A percentile compares a stretch with the other conserved stretches of the same genome.
Conservation (phyloP, 1,139 yeast species). For the Pichia sp. region DNA sequence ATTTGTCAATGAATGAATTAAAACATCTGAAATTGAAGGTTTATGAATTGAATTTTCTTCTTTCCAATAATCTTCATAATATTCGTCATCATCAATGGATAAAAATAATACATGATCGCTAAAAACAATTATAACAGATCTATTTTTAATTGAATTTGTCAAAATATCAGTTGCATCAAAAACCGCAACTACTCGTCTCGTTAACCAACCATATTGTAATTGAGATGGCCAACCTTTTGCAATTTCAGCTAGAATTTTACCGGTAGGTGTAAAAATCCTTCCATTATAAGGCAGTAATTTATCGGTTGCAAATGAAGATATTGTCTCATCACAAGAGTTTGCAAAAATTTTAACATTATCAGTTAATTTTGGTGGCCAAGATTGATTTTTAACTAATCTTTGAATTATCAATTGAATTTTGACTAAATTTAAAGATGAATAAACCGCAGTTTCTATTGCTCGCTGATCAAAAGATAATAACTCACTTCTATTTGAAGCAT, state of each 20-base stretch:
- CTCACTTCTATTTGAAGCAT: conserved; percentile 1
- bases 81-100: conserved; percentile 39
- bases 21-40: conserved; percentile 67
- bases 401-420: conserved; percentile 62
- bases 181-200: conserved; percentile 78
- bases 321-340: conserved; percentile 53
- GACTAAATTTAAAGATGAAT: conserved; percentile 66
- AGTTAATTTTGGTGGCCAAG: conserved; percentile 34
- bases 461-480: conserved; percentile 40
- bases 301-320: conserved; percentile 74
- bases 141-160: conserved; percentile 31
- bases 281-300: conserved; percentile 44
- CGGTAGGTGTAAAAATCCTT: conserved; percentile 85
- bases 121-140: conserved; percentile 64
- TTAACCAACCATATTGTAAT: conserved; percentile 82
- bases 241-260: conserved; percentile 75
- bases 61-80: conserved; percentile 32
- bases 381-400: conserved; percentile 42
- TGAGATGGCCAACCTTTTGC: conserved; percentile 86
- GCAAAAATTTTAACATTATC: conserved; percentile 38
- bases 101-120: conserved; percentile 72
- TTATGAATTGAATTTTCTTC: conserved; percentile 34
- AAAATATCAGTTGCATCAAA: conserved; percentile 50
- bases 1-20: conserved; percentile 85
- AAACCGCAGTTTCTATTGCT: conserved; percentile 62